Conservation (phyloP, 1,284 basidiomycete genomes). For the Marasmius fiardii region DNA sequence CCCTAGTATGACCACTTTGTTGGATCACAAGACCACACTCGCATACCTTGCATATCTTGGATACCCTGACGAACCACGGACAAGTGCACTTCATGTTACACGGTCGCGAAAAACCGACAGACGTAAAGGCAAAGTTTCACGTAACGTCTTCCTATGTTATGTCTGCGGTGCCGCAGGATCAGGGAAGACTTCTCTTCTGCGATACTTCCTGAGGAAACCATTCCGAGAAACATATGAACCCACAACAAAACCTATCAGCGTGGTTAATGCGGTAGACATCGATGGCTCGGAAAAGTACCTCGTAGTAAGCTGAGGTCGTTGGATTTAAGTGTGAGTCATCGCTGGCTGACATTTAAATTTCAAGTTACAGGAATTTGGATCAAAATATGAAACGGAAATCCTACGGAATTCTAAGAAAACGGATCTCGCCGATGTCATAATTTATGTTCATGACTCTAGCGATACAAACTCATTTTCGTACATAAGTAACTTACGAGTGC, state of each 20-base stretch:
- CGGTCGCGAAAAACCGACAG: constrained; percentile 83
- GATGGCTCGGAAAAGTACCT: constrained; percentile 95
- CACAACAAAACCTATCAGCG: constrained; percentile 86
- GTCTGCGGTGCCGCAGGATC: constrained; percentile 95
- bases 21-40: constrained; percentile 89
- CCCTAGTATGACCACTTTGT: constrained; percentile 89
- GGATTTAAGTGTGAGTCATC: not conserved
- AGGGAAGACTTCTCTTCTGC: constrained; percentile 88
- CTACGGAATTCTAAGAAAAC: constrained; percentile 89
- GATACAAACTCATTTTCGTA: constrained; percentile 99
- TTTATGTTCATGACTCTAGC: constrained; percentile 96
- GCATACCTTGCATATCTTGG: constrained; percentile 96
- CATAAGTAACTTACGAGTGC: constrained; percentile 90
- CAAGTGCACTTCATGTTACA: constrained; percentile 79
- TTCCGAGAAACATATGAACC: constrained; percentile 76
- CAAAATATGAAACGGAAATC: constrained; percentile 90
- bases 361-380: constrained; percentile 96
- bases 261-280: constrained; percentile 95
- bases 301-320: constrained; percentile 57
- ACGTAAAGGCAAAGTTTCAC: constrained; percentile 80
- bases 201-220: constrained; percentile 83
- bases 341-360: constrained; percentile 10
- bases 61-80: constrained; percentile 74
- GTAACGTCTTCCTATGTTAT: constrained; percentile 91
- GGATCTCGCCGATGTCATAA: constrained; percentile 89